phyloP scores from a whole-genome alignment of 441 rosid genomes.

The Mallotus japonicus region DNA sequence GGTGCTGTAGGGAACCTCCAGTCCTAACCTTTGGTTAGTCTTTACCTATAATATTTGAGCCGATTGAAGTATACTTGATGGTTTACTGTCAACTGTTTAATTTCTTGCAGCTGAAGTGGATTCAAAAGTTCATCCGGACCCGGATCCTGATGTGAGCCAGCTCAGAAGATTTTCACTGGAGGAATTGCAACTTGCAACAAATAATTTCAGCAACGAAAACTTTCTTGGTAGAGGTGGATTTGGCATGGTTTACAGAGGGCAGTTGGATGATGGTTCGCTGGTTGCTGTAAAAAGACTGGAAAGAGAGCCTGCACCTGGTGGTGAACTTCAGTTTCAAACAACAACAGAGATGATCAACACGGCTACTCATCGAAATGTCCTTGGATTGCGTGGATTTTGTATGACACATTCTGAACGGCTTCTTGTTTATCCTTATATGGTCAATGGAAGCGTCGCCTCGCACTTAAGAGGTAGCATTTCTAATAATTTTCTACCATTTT shows the following conservation, averaged over 20 bases:
- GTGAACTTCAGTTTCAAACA: conserved; percentile 13
- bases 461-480: conserved; percentile 56
- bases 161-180: conserved; percentile 7
- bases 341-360: conserved; percentile 12
- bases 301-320: neutral
- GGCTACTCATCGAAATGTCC: conserved; percentile 58
- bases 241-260: conserved; percentile 14
- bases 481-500: neutral
- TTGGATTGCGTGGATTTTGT: conserved; percentile 71
- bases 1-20: conserved; percentile 14
- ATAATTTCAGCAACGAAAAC: conserved; percentile 16
- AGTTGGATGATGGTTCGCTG: conserved; percentile 6
- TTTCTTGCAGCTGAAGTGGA: conserved; percentile 4
- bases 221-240: conserved; percentile 16
- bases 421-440: conserved; percentile 84
- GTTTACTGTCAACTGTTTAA: neutral
- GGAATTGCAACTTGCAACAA: conserved; percentile 10
- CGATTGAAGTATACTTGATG: neutral
- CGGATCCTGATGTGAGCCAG: neutral
- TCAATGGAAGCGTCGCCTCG: conserved; percentile 84
- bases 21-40: conserved; percentile 5
- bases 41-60: neutral
- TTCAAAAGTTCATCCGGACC: conserved; percentile 16
- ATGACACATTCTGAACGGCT: conserved; percentile 73
- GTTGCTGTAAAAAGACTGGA: conserved; percentile 19